Evolutionary conservation across 371 early-diverging fungal genomes (phyloP).

Genomic region (Funneliformis caledonium): DNA sequence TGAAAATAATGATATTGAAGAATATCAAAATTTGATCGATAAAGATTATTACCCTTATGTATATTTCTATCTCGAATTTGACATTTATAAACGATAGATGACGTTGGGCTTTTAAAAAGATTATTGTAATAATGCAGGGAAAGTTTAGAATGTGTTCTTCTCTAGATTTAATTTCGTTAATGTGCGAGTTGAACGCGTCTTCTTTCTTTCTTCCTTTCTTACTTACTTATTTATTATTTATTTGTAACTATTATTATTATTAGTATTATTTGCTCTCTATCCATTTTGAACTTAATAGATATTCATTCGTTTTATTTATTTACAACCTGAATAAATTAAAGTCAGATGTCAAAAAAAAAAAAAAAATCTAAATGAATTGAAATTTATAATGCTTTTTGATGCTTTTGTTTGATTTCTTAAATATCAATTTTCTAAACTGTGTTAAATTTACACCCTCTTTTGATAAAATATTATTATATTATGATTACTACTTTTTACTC

Average conservation of each 20-base stretch:
- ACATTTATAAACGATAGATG: slow-evolving; percentile 42
- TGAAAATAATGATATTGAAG: slow-evolving; percentile 58
- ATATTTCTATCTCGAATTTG: slow-evolving; percentile 74
- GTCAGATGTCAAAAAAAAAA: no score
- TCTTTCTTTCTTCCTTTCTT: background rate
- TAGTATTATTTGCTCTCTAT: background rate
- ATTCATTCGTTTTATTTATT: background rate
- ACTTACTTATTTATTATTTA: background rate
- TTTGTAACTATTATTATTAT: no score
- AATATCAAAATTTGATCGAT: slow-evolving; percentile 76
- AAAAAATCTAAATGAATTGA: no score
- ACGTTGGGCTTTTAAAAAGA: background rate
- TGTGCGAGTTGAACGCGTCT: no score
- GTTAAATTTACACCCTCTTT: no score
- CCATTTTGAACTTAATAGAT: background rate
- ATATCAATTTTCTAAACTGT: no score
- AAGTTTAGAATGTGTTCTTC: no score
- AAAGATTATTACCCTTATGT: slow-evolving; percentile 93
- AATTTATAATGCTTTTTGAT: no score
- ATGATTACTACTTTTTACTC: no score
- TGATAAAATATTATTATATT: no score
- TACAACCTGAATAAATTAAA: background rate
- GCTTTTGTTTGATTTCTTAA: no score
- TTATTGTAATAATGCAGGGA: background rate
- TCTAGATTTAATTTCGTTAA: background rate